Evolutionary conservation across 768 basidiomycete genomes (phyloP).

Genomic region (Mycena haematopus): DNA sequence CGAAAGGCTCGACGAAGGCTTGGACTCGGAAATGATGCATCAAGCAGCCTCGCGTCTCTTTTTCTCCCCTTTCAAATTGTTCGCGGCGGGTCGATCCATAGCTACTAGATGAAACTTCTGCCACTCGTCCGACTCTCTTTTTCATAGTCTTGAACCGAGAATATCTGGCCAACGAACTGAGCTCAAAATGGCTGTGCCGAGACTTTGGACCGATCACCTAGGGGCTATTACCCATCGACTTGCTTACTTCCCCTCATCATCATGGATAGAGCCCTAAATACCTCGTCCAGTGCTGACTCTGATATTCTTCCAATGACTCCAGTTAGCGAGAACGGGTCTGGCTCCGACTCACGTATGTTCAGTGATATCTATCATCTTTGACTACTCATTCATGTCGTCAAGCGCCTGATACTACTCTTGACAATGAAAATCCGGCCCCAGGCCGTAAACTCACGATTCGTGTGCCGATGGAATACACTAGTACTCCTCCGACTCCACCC

Average conservation of each 20-base stretch:
- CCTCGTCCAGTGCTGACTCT: not conserved
- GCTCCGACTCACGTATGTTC: conserved; percentile 1
- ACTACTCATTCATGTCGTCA: not conserved
- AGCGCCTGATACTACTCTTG: not conserved
- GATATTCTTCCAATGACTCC: conserved; percentile 14
- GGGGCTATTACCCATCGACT: not conserved
- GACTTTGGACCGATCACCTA: not conserved
- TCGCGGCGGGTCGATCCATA: no score
- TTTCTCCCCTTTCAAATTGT: no score
- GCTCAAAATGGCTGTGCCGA: not conserved
- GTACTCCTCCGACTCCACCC: conserved; percentile 26
- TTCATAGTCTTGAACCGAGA: not conserved
- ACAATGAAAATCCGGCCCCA: not conserved
- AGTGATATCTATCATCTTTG: not conserved
- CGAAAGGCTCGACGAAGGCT: no score
- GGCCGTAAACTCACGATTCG: conserved; percentile 24
- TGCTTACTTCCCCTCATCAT: not conserved
- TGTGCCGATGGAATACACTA: conserved; percentile 26
- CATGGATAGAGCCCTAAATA: not conserved
- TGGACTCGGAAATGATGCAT: no score
- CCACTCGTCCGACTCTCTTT: no score
- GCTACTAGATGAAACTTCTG: no score
- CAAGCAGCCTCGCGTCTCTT: no score
- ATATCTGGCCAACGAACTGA: no score
- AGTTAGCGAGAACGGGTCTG: conserved; percentile 10